Evolutionary conservation across 495 filamentous ascomycete genomes (phyloP).

Genomic region (Glutinoglossum americanum): DNA sequence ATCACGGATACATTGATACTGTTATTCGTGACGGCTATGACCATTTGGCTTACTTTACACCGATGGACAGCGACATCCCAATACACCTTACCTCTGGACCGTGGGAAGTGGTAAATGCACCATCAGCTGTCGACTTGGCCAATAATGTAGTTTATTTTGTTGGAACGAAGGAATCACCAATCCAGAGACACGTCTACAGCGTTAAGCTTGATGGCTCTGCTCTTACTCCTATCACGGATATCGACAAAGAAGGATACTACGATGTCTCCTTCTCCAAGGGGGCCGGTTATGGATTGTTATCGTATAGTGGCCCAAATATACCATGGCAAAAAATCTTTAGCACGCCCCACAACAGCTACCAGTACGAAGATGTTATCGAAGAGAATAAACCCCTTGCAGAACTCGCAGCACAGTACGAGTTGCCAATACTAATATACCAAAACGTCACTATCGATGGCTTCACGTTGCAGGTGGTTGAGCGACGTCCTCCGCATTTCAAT

Average conservation of each 20-base stretch:
- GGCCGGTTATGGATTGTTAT: slow-evolving; percentile 59
- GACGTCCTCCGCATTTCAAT: slow-evolving; percentile 79
- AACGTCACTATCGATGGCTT: slow-evolving; percentile 65
- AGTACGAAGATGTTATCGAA: slow-evolving; percentile 50
- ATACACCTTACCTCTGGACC: slow-evolving; percentile 67
- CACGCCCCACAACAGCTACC: slow-evolving; percentile 43
- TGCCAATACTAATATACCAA: slow-evolving; percentile 68
- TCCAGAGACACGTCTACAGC: slow-evolving; percentile 74
- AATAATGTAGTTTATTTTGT: slow-evolving; percentile 80
- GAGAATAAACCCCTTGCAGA: slow-evolving; percentile 48
- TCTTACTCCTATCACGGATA: slow-evolving; percentile 51
- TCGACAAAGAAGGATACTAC: slow-evolving; percentile 60
- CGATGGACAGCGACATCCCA: slow-evolving; percentile 60
- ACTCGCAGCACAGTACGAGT: slow-evolving; percentile 49
- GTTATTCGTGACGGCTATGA: slow-evolving; percentile 73
- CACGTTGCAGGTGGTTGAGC: slow-evolving; percentile 69
- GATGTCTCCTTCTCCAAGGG: slow-evolving; percentile 65
- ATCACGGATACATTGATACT: slow-evolving; percentile 86
- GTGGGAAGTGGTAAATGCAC: slow-evolving; percentile 85
- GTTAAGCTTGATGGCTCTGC: slow-evolving; percentile 63
- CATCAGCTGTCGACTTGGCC: slow-evolving; percentile 67
- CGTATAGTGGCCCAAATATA: slow-evolving; percentile 64
- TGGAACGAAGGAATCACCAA: slow-evolving; percentile 67
- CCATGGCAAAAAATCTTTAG: slow-evolving; percentile 84
- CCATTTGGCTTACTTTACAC: slow-evolving; percentile 88